Evolutionary conservation across 305 asterid genomes (phyloP).

Genomic region (Fraxinus xanthoxyloides): DNA sequence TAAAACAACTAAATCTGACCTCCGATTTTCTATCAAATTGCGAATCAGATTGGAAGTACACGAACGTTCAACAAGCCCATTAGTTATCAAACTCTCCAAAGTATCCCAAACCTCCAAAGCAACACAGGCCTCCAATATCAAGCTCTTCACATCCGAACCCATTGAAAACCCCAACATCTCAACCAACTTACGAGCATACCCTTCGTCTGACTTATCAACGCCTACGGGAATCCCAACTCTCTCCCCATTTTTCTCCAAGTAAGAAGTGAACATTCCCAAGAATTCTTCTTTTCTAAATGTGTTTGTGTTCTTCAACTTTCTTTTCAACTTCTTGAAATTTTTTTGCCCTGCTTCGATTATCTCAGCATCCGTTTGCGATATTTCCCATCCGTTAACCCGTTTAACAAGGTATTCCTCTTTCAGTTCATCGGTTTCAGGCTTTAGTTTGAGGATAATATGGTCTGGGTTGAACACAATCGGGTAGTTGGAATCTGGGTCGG

Average conservation of each 20-base stretch:
- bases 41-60: conserved; percentile 40
- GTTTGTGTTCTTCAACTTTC: conserved; percentile 44
- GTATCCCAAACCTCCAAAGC: conserved; percentile 59
- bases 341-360: conserved; percentile 45
- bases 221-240: conserved; percentile 37
- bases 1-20: conserved; percentile 53
- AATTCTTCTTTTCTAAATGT: conserved; percentile 46
- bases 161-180: conserved; percentile 11
- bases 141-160: conserved; percentile 59
- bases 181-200: no score
- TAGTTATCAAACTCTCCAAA: conserved; percentile 51
- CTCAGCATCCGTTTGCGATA: conserved; percentile 44
- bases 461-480: conserved; percentile 66
- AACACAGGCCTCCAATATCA: conserved; percentile 62
- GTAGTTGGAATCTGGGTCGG: conserved; percentile 37
- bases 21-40: conserved; percentile 50
- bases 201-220: neutral
- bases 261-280: conserved; percentile 36
- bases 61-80: conserved; percentile 51
- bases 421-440: conserved; percentile 39
- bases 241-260: conserved; percentile 43
- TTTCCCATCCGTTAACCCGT: conserved; percentile 49
- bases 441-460: conserved; percentile 37
- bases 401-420: conserved; percentile 31
- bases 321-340: conserved; percentile 40